These are phyloP conservation scores for Bimuria novae-zelandiae DNA, from an alignment of 2,329 filamentous ascomycete genomes.

Conservation along the genomic window DNA sequence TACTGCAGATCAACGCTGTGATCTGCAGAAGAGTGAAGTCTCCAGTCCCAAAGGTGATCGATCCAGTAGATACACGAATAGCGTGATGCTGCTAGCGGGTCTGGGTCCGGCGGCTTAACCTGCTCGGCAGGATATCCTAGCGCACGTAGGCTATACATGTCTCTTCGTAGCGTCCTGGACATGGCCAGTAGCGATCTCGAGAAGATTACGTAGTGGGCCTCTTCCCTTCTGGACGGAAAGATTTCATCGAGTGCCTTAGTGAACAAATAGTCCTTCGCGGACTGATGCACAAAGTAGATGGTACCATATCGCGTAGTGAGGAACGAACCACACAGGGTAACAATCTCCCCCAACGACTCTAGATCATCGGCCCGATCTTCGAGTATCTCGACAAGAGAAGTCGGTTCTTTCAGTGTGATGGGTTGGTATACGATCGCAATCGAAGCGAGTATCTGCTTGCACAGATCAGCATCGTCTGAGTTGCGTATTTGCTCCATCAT, in stretches of 20 bases:
- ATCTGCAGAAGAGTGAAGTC: too few relatives aligned
- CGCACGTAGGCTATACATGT: neutral
- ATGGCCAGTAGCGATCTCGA: neutral
- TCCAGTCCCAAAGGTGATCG: neutral
- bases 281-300: constrained; percentile 49
- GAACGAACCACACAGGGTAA: neutral
- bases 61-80: neutral
- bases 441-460: neutral
- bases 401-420: neutral
- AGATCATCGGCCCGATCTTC: neutral
- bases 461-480: neutral
- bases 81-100: neutral
- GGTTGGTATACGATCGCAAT: neutral
- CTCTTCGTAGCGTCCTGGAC: neutral
- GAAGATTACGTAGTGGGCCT: constrained; percentile 28
- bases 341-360: neutral
- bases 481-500: neutral
- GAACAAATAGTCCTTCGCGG: constrained; percentile 49
- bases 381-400: neutral
- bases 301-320: neutral
- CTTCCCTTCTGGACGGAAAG: constrained; percentile 30
- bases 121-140: constrained; percentile 1
- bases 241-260: constrained; percentile 23
- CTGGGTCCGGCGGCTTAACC: neutral
- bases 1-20: too few relatives aligned